Evolutionary conservation across 257 asterid genomes (phyloP).

Genomic region (Penstemon barbatus): DNA sequence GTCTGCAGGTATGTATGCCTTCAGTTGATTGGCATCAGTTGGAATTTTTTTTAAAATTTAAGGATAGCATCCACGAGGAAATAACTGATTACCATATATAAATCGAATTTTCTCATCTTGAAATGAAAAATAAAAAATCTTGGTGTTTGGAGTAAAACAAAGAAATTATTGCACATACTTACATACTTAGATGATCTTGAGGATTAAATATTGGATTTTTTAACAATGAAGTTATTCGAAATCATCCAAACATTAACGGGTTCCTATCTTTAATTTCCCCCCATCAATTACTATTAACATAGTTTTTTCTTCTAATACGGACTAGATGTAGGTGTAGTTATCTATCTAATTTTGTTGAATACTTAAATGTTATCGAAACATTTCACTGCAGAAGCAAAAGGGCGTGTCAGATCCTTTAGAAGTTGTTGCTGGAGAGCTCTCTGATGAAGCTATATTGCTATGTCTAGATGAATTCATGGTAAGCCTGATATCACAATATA

Average conservation of each 20-base stretch:
- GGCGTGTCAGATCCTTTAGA: constrained; percentile 68
- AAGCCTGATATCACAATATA: constrained; percentile 5
- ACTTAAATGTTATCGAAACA: constrained; percentile 9
- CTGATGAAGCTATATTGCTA: constrained; percentile 55
- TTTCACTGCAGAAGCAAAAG: constrained; percentile 52
- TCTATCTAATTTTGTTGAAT: constrained; percentile 26
- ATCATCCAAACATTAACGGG: too few species aligned
- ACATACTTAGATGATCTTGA: too few species aligned
- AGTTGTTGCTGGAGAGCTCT: constrained; percentile 60
- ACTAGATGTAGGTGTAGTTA: constrained; percentile 12
- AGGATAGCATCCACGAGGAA: neutral
- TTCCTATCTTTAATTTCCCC: neutral
- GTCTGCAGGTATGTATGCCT: constrained; percentile 61
- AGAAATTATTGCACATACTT: too few species aligned
- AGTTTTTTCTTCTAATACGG: neutral
- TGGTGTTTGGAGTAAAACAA: too few species aligned
- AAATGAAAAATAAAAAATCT: too few species aligned
- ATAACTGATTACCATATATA: neutral
- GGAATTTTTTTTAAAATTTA: neutral
- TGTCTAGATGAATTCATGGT: constrained; percentile 77
- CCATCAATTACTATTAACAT: neutral
- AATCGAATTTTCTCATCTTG: neutral
- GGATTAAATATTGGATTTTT: too few species aligned
- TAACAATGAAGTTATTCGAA: constrained; percentile 1
- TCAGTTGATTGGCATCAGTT: neutral